Evolutionary conservation across 1,139 yeast species (phyloP).

Genomic region (Suhomyces terraborum): DNA sequence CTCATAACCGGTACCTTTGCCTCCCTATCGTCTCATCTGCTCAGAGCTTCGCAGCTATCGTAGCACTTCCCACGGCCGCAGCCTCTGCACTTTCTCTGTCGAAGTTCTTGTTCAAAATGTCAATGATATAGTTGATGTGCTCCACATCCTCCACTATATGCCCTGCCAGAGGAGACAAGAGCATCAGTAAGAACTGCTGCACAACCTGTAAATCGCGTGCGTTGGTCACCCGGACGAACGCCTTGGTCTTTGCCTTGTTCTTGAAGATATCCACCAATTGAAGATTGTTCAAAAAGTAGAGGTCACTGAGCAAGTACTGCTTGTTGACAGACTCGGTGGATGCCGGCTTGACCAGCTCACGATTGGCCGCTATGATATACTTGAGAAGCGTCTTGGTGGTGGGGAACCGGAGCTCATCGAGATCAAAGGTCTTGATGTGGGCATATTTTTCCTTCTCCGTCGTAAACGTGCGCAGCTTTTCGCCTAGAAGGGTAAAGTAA

Average conservation of each 20-base stretch:
- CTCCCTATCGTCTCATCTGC: no score
- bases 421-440: slow-evolving; percentile 11
- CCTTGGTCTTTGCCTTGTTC: slow-evolving; percentile 46
- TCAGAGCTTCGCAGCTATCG: background rate
- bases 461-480: slow-evolving; percentile 7
- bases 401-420: slow-evolving; percentile 33
- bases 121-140: slow-evolving; percentile 38
- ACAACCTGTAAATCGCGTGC: slow-evolving; percentile 34
- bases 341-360: slow-evolving; percentile 10
- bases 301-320: slow-evolving; percentile 46
- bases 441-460: slow-evolving; percentile 10
- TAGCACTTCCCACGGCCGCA: background rate
- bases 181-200: slow-evolving; percentile 29
- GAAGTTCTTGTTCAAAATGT: slow-evolving; percentile 39
- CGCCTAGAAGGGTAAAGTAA: slow-evolving; percentile 14
- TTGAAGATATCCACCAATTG: slow-evolving; percentile 41
- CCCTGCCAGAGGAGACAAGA: slow-evolving; percentile 17
- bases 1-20: no score
- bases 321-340: slow-evolving; percentile 43
- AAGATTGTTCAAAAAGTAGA: slow-evolving; percentile 43
- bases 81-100: slow-evolving; percentile 20
- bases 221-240: slow-evolving; percentile 40
- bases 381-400: slow-evolving; percentile 44
- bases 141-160: slow-evolving; percentile 20
- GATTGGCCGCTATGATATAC: slow-evolving; percentile 14